Conservation (phyloP, 495 filamentous ascomycete genomes). For the Aspergillus carlsbadensis region DNA sequence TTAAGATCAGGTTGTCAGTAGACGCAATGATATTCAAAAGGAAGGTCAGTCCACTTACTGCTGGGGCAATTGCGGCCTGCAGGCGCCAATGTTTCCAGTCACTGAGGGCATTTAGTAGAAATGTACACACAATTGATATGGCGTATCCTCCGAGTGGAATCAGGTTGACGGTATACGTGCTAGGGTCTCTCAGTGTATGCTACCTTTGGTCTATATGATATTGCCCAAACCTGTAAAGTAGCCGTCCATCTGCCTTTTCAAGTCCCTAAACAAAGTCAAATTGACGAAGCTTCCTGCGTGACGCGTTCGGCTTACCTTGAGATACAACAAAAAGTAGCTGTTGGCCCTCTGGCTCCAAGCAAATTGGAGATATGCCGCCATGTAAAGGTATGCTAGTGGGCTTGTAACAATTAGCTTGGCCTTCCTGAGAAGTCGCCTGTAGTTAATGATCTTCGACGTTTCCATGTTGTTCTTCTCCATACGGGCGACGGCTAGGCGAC, state of each 20-base stretch:
- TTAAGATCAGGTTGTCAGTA: not conserved
- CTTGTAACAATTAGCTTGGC: constrained; percentile 2
- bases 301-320: constrained; percentile 2
- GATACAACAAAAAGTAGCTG: constrained; percentile 20
- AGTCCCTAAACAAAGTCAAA: constrained; percentile 6
- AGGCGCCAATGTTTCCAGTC: constrained; percentile 23
- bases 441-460: constrained; percentile 18
- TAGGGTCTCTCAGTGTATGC: not conserved
- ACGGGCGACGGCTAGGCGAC: constrained; percentile 9
- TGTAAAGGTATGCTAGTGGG: constrained; percentile 17
- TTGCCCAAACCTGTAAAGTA: constrained; percentile 3
- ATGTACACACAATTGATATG: constrained; percentile 36
- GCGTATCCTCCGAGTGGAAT: constrained; percentile 46
- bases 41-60: not conserved
- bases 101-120: constrained; percentile 16
- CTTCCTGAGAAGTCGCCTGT: constrained; percentile 9
- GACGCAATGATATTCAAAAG: not conserved
- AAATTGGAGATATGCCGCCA: constrained; percentile 12
- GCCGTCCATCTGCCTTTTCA: not conserved
- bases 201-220: not conserved
- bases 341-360: constrained; percentile 21
- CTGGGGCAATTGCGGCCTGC: constrained; percentile 12
- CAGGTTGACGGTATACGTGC: constrained; percentile 34
- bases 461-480: constrained; percentile 17
- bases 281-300: not conserved